These are phyloP conservation scores for Fusarium zealandicum DNA, from an alignment of 2,329 filamentous ascomycete species.

Conservation along the genomic window DNA sequence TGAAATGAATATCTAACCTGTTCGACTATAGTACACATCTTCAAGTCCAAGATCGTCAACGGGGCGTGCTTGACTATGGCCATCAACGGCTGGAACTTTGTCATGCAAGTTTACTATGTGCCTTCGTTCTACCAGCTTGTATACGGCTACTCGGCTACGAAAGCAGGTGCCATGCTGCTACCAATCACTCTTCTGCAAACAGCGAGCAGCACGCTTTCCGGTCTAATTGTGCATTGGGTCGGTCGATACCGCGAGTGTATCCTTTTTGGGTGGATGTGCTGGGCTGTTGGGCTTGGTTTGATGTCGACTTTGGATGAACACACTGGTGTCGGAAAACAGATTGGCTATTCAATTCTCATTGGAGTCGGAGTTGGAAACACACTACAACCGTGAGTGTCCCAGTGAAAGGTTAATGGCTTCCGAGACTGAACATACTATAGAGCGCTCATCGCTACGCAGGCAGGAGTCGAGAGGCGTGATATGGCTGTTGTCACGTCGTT, in stretches of 20 bases:
- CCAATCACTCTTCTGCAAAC: constrained; percentile 55
- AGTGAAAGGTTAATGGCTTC: background rate
- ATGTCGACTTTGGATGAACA: constrained; percentile 59
- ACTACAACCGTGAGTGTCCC: constrained; percentile 53
- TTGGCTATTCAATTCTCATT: constrained; percentile 61
- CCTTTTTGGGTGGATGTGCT: constrained; percentile 59
- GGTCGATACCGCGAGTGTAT: constrained; percentile 63
- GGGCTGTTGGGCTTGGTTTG: constrained; percentile 60
- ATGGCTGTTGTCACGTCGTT: constrained; percentile 56
- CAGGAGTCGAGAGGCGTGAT: constrained; percentile 58
- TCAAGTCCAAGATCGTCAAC: constrained; percentile 60
- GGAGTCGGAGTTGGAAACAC: constrained; percentile 61
- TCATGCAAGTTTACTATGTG: constrained; percentile 61
- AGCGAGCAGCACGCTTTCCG: constrained; percentile 57
- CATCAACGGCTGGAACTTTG: constrained; percentile 66
- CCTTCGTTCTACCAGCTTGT: constrained; percentile 56
- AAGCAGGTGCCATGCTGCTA: constrained; percentile 52
- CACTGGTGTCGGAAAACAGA: constrained; percentile 59
- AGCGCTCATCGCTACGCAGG: constrained; percentile 61
- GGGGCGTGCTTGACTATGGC: constrained; percentile 64
- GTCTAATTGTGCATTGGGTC: constrained; percentile 59
- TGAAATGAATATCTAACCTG: background rate
- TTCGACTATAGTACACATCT: constrained; percentile 54
- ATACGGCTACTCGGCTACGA: constrained; percentile 53
- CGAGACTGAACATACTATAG: constrained; percentile 30